Percentiles rank a stretch among this genome's conserved stretches.
Conservation (phyloP, 345 rosid genomes). For the Brassica napus region DNA sequence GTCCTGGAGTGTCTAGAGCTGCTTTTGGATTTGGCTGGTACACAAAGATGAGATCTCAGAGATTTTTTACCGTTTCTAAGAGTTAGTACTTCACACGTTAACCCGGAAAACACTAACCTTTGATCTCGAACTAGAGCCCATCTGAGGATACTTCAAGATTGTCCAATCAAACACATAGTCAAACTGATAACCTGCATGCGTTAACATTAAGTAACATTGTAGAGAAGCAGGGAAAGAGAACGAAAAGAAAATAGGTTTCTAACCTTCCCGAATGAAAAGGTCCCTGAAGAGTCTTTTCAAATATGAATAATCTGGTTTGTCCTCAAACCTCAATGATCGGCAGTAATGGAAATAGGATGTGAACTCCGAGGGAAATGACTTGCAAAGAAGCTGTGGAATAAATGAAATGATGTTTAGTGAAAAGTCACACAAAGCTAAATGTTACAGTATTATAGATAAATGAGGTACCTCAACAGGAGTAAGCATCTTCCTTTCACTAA, state of each 20-base stretch:
- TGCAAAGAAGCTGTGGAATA: conserved; percentile 82
- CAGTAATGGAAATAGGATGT: conserved; percentile 94
- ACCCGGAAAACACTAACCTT: conserved; percentile 49
- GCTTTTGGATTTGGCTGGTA: conserved; percentile 57
- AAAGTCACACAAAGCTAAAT: not conserved
- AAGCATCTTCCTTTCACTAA: conserved; percentile 90
- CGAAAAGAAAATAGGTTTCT: not conserved
- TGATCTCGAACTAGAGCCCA: conserved; percentile 69
- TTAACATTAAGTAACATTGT: not conserved
- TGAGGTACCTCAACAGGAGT: conserved; percentile 79
- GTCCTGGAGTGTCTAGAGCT: conserved; percentile 50
- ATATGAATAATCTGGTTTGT: conserved; percentile 95
- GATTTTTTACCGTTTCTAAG: not conserved
- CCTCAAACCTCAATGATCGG: conserved; percentile 93
- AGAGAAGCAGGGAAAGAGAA: not conserved
- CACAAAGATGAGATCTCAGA: conserved; percentile 10
- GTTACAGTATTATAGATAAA: not conserved
- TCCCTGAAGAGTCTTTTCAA: conserved; percentile 90
- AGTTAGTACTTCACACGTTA: not conserved
- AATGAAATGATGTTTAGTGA: conserved; percentile 1
- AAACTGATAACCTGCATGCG: conserved; percentile 76
- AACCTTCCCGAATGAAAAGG: conserved; percentile 90
- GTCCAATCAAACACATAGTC: conserved; percentile 98
- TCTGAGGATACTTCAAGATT: conserved; percentile 81
- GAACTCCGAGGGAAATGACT: conserved; percentile 81